These are phyloP conservation scores for Mycena epipterygia DNA, from an alignment of 768 basidiomycete species.

Conservation along the genomic window DNA sequence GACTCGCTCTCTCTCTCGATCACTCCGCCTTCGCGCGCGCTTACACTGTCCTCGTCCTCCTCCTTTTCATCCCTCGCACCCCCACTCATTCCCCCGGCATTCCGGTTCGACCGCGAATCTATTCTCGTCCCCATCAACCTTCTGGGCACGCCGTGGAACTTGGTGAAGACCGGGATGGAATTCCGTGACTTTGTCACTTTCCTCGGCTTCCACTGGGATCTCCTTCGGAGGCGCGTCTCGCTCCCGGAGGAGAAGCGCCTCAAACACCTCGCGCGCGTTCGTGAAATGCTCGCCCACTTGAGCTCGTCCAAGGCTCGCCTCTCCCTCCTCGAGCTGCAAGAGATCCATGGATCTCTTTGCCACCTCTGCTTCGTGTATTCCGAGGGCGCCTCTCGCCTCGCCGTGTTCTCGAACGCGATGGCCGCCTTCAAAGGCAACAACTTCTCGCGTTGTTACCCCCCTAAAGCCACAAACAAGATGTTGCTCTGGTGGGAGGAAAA, in stretches of 20 bases:
- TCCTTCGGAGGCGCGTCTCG: slow-evolving; percentile 37
- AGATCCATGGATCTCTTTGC: background rate
- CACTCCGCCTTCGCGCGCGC: too few species aligned
- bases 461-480: background rate
- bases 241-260: slow-evolving; percentile 43
- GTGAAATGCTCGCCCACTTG: background rate
- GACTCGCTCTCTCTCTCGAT: too few species aligned
- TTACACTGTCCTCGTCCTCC: too few species aligned
- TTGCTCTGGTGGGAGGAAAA: background rate
- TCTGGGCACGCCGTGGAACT: slow-evolving; percentile 44
- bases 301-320: background rate
- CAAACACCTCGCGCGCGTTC: slow-evolving; percentile 36
- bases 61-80: too few species aligned
- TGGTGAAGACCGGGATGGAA: slow-evolving; percentile 33
- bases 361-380: slow-evolving; percentile 1
- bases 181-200: slow-evolving; percentile 39
- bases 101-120: slow-evolving; percentile 27
- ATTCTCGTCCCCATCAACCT: slow-evolving; percentile 26
- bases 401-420: slow-evolving; percentile 10
- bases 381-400: background rate
- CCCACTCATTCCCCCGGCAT: fast-evolving
- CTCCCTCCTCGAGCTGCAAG: background rate
- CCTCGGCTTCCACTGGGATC: slow-evolving; percentile 48
- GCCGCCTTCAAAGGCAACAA: background rate
- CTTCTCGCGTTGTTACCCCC: background rate